These are phyloP conservation scores for Astraeus odoratus DNA, from an alignment of 768 basidiomycete genomes.

Conservation along the genomic window DNA sequence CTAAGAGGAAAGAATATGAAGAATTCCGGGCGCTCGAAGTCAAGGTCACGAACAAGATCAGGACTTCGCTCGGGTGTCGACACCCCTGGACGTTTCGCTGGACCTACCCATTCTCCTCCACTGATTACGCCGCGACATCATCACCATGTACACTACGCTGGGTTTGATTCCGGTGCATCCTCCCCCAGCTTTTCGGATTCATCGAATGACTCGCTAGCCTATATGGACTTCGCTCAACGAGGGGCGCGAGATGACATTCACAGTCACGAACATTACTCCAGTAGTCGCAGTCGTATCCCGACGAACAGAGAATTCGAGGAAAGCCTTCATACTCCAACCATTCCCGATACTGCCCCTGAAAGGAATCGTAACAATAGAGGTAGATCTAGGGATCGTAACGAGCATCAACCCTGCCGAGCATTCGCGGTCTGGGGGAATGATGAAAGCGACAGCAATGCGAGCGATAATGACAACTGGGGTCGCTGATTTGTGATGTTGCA, in stretches of 20 bases:
- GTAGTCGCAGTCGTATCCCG: slow-evolving; percentile 52
- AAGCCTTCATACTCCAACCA: slow-evolving; percentile 54
- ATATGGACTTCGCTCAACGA: slow-evolving; percentile 33
- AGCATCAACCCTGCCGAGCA: slow-evolving; percentile 38
- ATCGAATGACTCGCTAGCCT: slow-evolving; percentile 29
- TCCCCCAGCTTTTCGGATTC: slow-evolving; percentile 36
- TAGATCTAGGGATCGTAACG: slow-evolving; percentile 12
- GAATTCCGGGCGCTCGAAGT: slow-evolving; percentile 17
- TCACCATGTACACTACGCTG: slow-evolving; percentile 14
- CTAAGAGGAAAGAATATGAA: slow-evolving; percentile 25
- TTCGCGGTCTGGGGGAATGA: slow-evolving; percentile 88
- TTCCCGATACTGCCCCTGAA: slow-evolving; percentile 26
- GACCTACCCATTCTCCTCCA: slow-evolving; percentile 44
- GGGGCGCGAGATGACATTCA: slow-evolving; percentile 51
- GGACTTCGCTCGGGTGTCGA: slow-evolving; percentile 53
- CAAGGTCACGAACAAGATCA: slow-evolving; percentile 29
- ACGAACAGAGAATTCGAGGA: slow-evolving; percentile 56
- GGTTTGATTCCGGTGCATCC: slow-evolving; percentile 28
- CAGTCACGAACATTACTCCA: slow-evolving; percentile 27
- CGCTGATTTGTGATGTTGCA: no score
- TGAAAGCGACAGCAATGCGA: slow-evolving; percentile 80
- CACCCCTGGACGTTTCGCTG: slow-evolving; percentile 55
- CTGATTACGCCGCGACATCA: slow-evolving; percentile 16
- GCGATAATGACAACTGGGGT: slow-evolving; percentile 51
- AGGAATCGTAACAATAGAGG: slow-evolving; percentile 11